Conservation (phyloP, 2,329 filamentous ascomycete genomes). For the Fusarium hostae region DNA sequence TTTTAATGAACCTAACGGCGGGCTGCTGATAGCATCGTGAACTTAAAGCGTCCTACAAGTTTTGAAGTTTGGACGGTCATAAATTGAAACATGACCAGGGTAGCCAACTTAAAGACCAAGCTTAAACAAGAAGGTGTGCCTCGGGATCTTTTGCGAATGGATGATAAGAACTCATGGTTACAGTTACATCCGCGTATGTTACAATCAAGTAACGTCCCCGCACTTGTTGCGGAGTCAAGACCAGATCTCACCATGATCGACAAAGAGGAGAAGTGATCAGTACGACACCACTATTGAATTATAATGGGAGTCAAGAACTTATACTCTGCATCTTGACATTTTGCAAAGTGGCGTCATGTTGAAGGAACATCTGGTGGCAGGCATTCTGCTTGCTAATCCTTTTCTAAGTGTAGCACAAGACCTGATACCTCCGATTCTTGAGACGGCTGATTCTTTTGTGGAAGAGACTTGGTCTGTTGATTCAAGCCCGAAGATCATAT, state of each 20-base stretch:
- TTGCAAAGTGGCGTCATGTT: not conserved
- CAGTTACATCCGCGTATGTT: constrained; percentile 5
- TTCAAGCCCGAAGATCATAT: not conserved
- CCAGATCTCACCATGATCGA: not conserved
- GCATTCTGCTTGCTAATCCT: not conserved
- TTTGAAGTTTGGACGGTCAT: not conserved
- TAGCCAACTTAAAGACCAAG: not conserved
- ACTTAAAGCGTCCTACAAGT: not conserved
- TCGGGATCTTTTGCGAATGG: not conserved
- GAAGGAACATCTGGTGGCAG: not conserved
- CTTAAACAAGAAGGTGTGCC: not conserved
- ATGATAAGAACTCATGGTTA: not conserved
- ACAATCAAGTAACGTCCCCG: constrained; percentile 2
- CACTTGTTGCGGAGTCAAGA: not conserved
- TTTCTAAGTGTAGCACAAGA: not conserved
- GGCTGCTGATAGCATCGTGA: not conserved
- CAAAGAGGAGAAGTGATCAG: not conserved
- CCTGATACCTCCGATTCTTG: constrained; percentile 1
- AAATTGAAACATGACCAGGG: not conserved
- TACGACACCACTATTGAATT: not conserved
- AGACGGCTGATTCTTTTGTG: not conserved
- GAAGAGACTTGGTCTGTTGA: constrained; percentile 1
- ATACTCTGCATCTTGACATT: rapidly evolving
- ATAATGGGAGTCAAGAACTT: rapidly evolving
- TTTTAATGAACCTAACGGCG: too few relatives aligned